Base-by-base conservation (phyloP, 331 rosid genomes). In the Pyrus hybrid region DNA sequence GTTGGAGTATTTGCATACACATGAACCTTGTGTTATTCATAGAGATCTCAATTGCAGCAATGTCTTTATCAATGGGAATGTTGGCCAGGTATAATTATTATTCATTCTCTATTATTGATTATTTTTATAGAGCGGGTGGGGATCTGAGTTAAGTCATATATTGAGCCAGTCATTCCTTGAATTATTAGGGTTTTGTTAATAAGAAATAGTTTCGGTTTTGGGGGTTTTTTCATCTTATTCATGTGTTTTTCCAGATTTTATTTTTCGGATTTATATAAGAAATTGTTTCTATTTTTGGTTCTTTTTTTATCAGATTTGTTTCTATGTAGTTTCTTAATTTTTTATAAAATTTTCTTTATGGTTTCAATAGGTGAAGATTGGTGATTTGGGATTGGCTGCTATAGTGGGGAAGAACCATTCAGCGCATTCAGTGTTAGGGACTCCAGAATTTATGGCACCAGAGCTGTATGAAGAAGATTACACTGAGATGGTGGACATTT, bases 41-140 rank as follows among this genome's bases (percentile, higher is more conserved):
- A 90, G 96, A 76, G 97, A 92, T 80, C 92, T 92, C 80, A 92
- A 90, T 61, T 92, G 97, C 80, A 92, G 93, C 79, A 92, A 92
- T 70, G 86, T 92, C 9, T 92, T 92, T 71, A 96, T 92, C 83
- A 92, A 92, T 80, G 97, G 96, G 14, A 87, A 92, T 74, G 77
- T 63, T 69, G 96, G 96, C 61, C 88, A 92, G 95, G 95, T 91
- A 79, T 54, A 13, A 51, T 51, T 0, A 26, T 30, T 43, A 18
- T 1, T 51, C 53, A 8, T n/a, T n/a, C n/a, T n/a, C 13, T 10
- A 41, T 10, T 41, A 41, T 10, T 41, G 4, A 41, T 41, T 10
- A 41, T 41, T 51, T 51, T 51, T 51, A 51, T 51, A 51, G 5
- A 41, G 13, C 45, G 57, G 13, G 1, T 51, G 3, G 21, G 21